Evolutionary conservation across 257 asterid species (phyloP), one percentile per base, ranked within the genome.

Genomic region (Pogostemon cablin): DNA sequence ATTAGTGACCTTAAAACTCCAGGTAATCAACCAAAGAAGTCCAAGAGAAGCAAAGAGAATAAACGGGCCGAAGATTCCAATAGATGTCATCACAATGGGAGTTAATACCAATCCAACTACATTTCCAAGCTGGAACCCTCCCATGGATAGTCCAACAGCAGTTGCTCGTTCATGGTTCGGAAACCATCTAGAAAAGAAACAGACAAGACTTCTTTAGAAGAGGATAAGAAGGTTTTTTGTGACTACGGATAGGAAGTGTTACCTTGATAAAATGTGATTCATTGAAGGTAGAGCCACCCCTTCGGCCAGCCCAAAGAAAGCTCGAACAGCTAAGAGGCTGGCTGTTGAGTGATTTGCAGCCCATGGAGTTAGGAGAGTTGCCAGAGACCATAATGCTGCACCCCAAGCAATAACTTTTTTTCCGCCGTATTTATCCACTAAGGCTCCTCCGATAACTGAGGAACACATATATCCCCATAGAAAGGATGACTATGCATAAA

Each of bases 401-500:
- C 98, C 98, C 96, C 96, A 89, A 4, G 96, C 95, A 20, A 93
- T 86, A 11, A 91, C 97, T 57, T 58, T 78, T 74, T 89, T 89
- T 34, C 99, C 97, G 59, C 97, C 97, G 37, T 91, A 89, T 79
- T 71, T 93, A 64, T 93, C 99, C 15, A 93, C 96, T 72, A 93
- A 85, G 25, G 96, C 99, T 72, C 99, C 99, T 69, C 99, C 97
- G 7, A 93, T 77, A 41, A 87, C 79, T 9, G 97, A 91, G 68
- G 99, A 93, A 77, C 83, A 86, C 91, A 93, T 84, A 81, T 93
- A 93, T 72, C 99, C 99, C 96, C 99, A 93, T 63, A 93, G 90
- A 79, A 93, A 93, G 63, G 99, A 93, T 69, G 99, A 93, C 99
- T 93, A 80, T 11, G 72, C 74, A 74, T 47, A 69, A 76, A 76